Conservation (phyloP, 257 asterid species). For the Knoxia roxburghii region DNA sequence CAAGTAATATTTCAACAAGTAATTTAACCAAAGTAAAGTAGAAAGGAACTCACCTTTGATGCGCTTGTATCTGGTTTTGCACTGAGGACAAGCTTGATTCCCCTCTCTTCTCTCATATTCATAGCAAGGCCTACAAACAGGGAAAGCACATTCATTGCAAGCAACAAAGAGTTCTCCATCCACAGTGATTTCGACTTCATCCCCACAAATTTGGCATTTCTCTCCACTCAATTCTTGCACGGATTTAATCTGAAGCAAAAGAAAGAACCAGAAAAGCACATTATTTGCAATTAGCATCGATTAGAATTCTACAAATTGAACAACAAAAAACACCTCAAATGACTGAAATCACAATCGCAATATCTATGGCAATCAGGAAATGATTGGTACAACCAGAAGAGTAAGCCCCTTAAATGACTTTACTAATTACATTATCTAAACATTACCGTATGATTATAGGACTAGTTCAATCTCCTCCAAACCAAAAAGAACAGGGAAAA, state of each 20-base stretch:
- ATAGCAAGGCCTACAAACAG: conserved; percentile 76
- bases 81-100: conserved; percentile 78
- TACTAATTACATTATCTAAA: not conserved
- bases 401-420: not conserved
- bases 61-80: conserved; percentile 90
- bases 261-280: conserved; percentile 10
- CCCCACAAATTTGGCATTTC: conserved; percentile 73
- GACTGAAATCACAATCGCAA: no score
- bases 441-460: no score
- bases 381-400: not conserved
- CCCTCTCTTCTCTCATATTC: conserved; percentile 93
- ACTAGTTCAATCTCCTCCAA: no score
- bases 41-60: conserved; percentile 46
- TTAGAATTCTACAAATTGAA: not conserved
- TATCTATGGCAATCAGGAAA: not conserved
- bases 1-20: not conserved
- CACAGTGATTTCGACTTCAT: conserved; percentile 56
- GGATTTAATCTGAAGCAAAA: conserved; percentile 50
- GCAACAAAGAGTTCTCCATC: conserved; percentile 83
- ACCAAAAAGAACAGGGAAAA: not conserved
- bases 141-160: conserved; percentile 95
- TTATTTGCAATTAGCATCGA: conserved; percentile 17
- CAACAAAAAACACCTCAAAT: not conserved
- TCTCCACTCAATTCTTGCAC: conserved; percentile 65
- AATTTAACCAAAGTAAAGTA: not conserved